These are phyloP conservation scores for Fremontodendron californicum DNA, from an alignment of 345 rosid species.

Conservation along the genomic window DNA sequence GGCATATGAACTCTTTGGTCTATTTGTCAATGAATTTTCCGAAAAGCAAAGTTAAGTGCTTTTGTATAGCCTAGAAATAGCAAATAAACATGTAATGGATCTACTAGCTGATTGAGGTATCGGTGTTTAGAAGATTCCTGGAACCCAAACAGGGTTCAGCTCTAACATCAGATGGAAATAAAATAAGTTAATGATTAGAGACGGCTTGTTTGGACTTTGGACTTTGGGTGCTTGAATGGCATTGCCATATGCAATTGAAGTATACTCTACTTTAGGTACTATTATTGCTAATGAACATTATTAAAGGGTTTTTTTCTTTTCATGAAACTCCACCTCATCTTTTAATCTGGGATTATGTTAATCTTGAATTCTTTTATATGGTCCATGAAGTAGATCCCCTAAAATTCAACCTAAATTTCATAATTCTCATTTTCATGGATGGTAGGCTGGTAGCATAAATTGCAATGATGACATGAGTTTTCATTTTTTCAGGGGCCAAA, in stretches of 20 bases:
- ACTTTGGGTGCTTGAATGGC: conserved; percentile 6
- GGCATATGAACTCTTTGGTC: background rate
- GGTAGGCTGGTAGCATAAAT: background rate
- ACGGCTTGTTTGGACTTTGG: conserved; percentile 4
- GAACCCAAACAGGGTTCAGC: conserved; percentile 10
- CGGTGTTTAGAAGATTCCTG: conserved; percentile 23
- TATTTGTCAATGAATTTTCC: background rate
- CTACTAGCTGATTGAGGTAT: conserved; percentile 10
- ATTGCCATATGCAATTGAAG: conserved; percentile 9
- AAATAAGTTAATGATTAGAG: conserved; percentile 23
- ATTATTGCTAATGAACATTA: conserved; percentile 17
- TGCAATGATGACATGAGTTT: background rate
- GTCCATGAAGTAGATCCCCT: background rate
- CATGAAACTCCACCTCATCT: conserved; percentile 18
- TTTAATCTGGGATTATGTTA: background rate
- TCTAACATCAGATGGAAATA: conserved; percentile 21
- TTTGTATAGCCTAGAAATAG: background rate
- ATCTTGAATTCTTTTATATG: background rate
- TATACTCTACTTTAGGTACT: conserved; percentile 5
- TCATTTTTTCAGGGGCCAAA: background rate
- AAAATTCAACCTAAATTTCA: background rate
- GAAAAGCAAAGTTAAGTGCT: background rate
- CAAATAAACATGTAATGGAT: conserved; percentile 2
- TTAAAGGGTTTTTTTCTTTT: background rate
- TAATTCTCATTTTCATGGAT: background rate